These are phyloP conservation scores for Plenodomus biglobosus DNA, from an alignment of 2,329 filamentous ascomycete genomes.

Conservation along the genomic window DNA sequence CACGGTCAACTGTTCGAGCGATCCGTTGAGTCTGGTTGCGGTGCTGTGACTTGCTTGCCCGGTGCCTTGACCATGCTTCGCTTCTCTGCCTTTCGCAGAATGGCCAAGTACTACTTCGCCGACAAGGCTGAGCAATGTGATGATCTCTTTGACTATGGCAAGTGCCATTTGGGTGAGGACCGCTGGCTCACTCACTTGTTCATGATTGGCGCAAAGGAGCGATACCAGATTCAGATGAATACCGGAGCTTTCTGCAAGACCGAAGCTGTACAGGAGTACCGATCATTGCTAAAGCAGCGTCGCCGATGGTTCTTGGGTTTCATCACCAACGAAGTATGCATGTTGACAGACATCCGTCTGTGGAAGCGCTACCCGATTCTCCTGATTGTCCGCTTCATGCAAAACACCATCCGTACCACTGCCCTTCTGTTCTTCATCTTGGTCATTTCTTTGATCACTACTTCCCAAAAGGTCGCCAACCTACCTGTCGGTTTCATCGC, in stretches of 20 bases:
- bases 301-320: conserved; percentile 96
- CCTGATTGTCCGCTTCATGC: conserved; percentile 84
- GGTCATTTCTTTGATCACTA: conserved; percentile 81
- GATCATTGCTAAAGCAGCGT: conserved; percentile 86
- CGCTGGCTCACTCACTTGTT: conserved; percentile 97
- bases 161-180: conserved; percentile 93
- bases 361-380: conserved; percentile 91
- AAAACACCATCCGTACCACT: conserved; percentile 94
- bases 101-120: conserved; percentile 98
- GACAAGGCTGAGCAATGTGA: conserved; percentile 95
- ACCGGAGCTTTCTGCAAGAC: conserved; percentile 98
- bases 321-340: conserved; percentile 96
- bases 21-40: conserved; percentile 91
- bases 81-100: conserved; percentile 92
- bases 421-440: conserved; percentile 93
- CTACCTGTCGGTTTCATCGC: conserved; percentile 92
- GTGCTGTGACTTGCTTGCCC: conserved; percentile 90
- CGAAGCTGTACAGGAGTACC: conserved; percentile 87
- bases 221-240: conserved; percentile 97
- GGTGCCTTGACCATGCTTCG: conserved; percentile 94
- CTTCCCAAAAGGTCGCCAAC: conserved; percentile 73
- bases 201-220: conserved; percentile 93
- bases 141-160: conserved; percentile 94
- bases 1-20: conserved; percentile 96
- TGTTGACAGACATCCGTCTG: conserved; percentile 90